A percentile compares a stretch with the other conserved stretches of the same genome.
Conservation (phyloP, 352 stramenopile species). For the Pythium coloratum region DNA sequence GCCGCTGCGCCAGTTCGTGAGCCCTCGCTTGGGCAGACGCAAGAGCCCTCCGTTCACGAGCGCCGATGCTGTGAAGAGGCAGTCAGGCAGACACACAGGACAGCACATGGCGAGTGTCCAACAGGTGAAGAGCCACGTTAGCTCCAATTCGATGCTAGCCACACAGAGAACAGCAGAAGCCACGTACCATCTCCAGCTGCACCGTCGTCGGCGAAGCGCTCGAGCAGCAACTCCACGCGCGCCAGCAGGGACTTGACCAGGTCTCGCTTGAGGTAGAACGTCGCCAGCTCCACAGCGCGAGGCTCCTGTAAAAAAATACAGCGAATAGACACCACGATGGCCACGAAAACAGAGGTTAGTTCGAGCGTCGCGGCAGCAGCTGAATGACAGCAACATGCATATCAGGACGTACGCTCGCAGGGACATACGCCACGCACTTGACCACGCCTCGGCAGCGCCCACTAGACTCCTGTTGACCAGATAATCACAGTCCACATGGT, state of each 20-base stretch:
- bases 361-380: background rate
- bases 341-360: background rate
- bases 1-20: conserved; percentile 41
- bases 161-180: background rate
- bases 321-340: background rate
- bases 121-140: background rate
- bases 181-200: conserved; percentile 26
- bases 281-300: conserved; percentile 37
- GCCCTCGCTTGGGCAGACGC: conserved; percentile 43
- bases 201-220: conserved; percentile 42
- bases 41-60: conserved; percentile 43
- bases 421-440: conserved; percentile 55
- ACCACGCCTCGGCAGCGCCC: conserved; percentile 51
- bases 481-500: conserved; percentile 1
- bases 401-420: conserved; percentile 22
- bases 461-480: conserved; percentile 20
- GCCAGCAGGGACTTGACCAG: conserved; percentile 65
- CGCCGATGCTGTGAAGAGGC: conserved; percentile 18
- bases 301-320: conserved; percentile 22
- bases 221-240: conserved; percentile 51
- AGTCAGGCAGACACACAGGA: background rate
- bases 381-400: background rate
- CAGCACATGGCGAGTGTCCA: background rate
- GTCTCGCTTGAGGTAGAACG: conserved; percentile 60
- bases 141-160: background rate